Evolutionary conservation across 2,329 filamentous ascomycete genomes (phyloP).

Genomic region (Pseudogymnoascus verrucosus): DNA sequence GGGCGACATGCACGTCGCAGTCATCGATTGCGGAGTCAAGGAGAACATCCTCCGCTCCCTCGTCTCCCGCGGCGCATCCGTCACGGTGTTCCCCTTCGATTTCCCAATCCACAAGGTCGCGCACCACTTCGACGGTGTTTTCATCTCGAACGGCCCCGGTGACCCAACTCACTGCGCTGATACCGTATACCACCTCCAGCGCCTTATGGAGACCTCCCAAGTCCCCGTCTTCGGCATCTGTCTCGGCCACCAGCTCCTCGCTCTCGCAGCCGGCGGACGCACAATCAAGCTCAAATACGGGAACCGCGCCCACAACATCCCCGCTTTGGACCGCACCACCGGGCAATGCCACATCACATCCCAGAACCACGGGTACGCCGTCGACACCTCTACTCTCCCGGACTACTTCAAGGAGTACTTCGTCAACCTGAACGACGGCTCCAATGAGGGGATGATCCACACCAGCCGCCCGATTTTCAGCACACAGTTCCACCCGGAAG

Average conservation of each 20-base stretch:
- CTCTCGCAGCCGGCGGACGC: slow-evolving; percentile 76
- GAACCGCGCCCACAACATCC: slow-evolving; percentile 98
- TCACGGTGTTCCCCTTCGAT: slow-evolving; percentile 92
- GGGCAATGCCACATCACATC: slow-evolving; percentile 97
- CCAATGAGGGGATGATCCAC: slow-evolving; percentile 97
- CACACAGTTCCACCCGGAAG: slow-evolving; percentile 97
- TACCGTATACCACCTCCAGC: slow-evolving; percentile 45
- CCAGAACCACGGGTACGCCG: slow-evolving; percentile 97
- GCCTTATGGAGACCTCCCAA: slow-evolving; percentile 84
- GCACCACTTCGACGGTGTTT: slow-evolving; percentile 95
- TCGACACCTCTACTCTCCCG: slow-evolving; percentile 75
- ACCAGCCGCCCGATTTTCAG: slow-evolving; percentile 94
- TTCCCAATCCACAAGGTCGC: slow-evolving; percentile 98
- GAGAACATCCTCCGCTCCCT: slow-evolving; percentile 98
- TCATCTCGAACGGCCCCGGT: slow-evolving; percentile 95
- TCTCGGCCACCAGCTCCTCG: slow-evolving; percentile 90
- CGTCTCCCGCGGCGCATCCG: slow-evolving; percentile 81
- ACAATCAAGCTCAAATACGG: slow-evolving; percentile 99
- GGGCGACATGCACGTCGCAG: slow-evolving; percentile 80
- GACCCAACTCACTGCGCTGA: slow-evolving; percentile 91
- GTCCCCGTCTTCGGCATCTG: slow-evolving; percentile 93
- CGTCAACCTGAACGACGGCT: slow-evolving; percentile 94
- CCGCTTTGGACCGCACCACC: slow-evolving; percentile 85
- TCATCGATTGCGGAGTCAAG: slow-evolving; percentile 98
- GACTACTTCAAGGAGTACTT: slow-evolving; percentile 96